Evolutionary conservation across 1,139 yeast species (phyloP).

Genomic region (Saccharomyces hybrid): DNA sequence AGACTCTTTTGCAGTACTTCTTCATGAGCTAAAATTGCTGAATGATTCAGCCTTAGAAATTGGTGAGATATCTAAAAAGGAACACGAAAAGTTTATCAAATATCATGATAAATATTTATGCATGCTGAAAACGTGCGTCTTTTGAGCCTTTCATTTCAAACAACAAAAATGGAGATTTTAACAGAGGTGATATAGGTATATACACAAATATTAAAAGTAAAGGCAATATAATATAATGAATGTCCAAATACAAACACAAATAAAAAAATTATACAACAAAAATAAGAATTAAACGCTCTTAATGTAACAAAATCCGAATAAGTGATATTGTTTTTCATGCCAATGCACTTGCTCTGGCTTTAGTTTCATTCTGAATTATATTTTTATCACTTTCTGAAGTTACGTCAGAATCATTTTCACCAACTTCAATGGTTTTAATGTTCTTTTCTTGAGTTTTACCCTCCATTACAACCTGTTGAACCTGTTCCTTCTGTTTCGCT

Average conservation of each 20-base stretch:
- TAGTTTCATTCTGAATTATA: neutral
- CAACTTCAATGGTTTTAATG: conserved; percentile 16
- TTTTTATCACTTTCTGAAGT: neutral
- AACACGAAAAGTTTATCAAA: conserved; percentile 14
- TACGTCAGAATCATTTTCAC: neutral
- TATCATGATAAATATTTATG: conserved; percentile 24
- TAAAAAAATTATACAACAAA: neutral
- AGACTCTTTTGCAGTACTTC: conserved; percentile 23
- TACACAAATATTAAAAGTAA: neutral
- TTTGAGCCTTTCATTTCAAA: conserved; percentile 9
- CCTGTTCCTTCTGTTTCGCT: conserved; percentile 97
- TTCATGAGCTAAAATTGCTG: conserved; percentile 17
- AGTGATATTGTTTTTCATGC: neutral
- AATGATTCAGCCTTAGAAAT: conserved; percentile 13
- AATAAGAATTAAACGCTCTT: neutral
- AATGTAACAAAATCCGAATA: neutral
- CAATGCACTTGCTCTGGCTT: neutral
- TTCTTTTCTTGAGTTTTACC: conserved; percentile 52
- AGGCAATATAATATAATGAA: neutral
- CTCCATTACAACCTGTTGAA: conserved; percentile 97
- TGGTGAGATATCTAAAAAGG: conserved; percentile 17
- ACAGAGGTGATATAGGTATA: neutral
- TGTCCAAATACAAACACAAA: neutral
- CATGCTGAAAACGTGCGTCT: conserved; percentile 24
- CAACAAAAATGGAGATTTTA: neutral